Base-by-base conservation (phyloP, 352 stramenopile genomes). In the Blastocystis sp. region DNA sequence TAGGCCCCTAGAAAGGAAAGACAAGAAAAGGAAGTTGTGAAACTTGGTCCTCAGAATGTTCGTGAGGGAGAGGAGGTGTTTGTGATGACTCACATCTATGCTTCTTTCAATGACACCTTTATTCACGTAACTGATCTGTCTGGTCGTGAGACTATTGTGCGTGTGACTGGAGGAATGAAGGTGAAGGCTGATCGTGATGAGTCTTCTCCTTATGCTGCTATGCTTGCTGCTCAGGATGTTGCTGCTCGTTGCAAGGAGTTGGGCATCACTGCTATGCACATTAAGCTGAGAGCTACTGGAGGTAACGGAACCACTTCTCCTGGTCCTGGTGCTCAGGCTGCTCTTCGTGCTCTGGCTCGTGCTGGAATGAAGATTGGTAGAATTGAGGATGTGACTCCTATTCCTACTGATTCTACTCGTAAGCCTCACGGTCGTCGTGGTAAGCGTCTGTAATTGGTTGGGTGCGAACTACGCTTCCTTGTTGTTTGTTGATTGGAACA, bases 101-200 rank as follows among this genome's bases (percentile, higher is more conserved):
- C 97, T 75, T 98, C 94, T 88, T 98, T 98, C 93, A 98, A 98
- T 91, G 97, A 99, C 92, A 99, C 97, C 80, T 99, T 99, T 91
- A 96, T 99, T 87, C 97, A 99, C 91, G 95, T 99, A 78, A 99
- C 97, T 65, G 97, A 99, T 92, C 93, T 99, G 59, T 98, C 95
- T 80, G 97, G 97, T 89, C 93, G 96, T 69, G 97, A 99, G 91
- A 99, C 97, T 88, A 95, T 99, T 90, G 94, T 98, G 88, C 95
- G 97, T 91, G 95, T 99, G 66, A 99, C 97, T 9, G 97, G 97
- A 89, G 97, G 97, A 88, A 99, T 99, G 97, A 99, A 99, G 92
- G 97, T 99, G 75, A 99, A 99, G 94, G 96, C 96, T 75, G 97
- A 99, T 91, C 95, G 96, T 91, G 97, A 99, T 90, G 97, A 99